Conservation (phyloP, 495 filamentous ascomycete genomes). For the Tetracladium setigerum region DNA sequence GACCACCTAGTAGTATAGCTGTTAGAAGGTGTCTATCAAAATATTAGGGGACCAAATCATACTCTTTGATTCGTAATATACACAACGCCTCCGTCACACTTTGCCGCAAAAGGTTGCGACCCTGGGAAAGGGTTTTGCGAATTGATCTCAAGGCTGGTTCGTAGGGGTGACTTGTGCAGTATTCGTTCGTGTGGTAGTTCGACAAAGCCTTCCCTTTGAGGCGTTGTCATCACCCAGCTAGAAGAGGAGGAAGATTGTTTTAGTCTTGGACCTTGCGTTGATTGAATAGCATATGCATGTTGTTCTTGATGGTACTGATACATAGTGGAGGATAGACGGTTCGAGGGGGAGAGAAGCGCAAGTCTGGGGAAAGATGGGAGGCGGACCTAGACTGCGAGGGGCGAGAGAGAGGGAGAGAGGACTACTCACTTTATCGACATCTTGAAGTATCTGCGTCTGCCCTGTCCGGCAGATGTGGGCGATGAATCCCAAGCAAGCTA, state of each 20-base stretch:
- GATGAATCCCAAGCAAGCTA: slow-evolving; percentile 10
- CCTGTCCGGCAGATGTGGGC: slow-evolving; percentile 13
- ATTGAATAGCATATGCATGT: slow-evolving; percentile 15
- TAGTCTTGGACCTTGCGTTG: slow-evolving; percentile 11
- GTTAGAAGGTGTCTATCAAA: slow-evolving; percentile 5
- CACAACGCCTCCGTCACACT: slow-evolving; percentile 52
- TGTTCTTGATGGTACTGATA: slow-evolving; percentile 22
- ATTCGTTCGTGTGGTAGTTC: slow-evolving; percentile 61
- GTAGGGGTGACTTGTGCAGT: slow-evolving; percentile 64
- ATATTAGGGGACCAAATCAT: slow-evolving; percentile 20
- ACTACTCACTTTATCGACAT: slow-evolving; percentile 38
- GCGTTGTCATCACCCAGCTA: slow-evolving; percentile 73
- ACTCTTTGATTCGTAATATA: slow-evolving; percentile 92
- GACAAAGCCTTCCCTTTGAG: slow-evolving; percentile 47
- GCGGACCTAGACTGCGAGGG: not conserved
- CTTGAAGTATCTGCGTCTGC: slow-evolving; percentile 17
- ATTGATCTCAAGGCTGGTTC: slow-evolving; percentile 56
- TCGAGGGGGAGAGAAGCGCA: not conserved
- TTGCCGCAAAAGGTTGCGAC: slow-evolving; percentile 46
- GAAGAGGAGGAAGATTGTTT: slow-evolving; percentile 20
- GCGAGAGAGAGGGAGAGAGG: not conserved
- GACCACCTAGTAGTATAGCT: slow-evolving; percentile 52
- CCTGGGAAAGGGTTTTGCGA: slow-evolving; percentile 52
- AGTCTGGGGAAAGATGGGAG: not conserved
- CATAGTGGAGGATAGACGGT: slow-evolving; percentile 4